Percentiles rank a stretch among this genome's conserved stretches.
Evolutionary conservation across 176 grass and related monocot genomes (phyloP).

Genomic region (Pontederia crassipes): DNA sequence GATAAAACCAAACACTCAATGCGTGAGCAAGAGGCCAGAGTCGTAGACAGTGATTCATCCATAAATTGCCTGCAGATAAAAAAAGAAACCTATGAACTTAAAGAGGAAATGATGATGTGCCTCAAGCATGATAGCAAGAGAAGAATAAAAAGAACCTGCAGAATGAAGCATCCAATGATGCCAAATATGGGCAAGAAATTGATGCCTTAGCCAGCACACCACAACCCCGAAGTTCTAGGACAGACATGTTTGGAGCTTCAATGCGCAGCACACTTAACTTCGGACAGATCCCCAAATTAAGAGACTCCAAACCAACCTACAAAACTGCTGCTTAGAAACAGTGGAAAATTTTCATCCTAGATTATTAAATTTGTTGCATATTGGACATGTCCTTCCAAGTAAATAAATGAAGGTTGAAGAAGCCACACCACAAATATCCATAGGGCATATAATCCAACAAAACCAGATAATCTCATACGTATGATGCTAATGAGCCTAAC

Average conservation of each 20-base stretch:
- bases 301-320: constrained; percentile 86
- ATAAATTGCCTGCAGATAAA: constrained; percentile 53
- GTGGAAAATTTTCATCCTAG: neutral
- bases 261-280: constrained; percentile 61
- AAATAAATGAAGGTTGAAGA: no score
- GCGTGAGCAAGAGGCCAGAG: constrained; percentile 42
- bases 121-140: neutral
- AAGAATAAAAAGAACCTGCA: constrained; percentile 56
- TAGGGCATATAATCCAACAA: no score
- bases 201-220: constrained; percentile 72
- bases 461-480: no score
- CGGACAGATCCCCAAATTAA: constrained; percentile 94
- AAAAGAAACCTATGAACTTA: constrained; percentile 17
- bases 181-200: constrained; percentile 73
- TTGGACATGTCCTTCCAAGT: no score
- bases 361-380: no score
- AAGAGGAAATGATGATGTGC: constrained; percentile 1
- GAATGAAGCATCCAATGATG: constrained; percentile 88
- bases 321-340: neutral
- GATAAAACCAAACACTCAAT: constrained; percentile 73
- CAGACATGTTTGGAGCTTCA: constrained; percentile 72
- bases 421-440: no score
- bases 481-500: no score
- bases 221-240: constrained; percentile 82
- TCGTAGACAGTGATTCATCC: constrained; percentile 71